phyloP scores from a whole-genome alignment of 1,284 basidiomycete genomes.

The Heterobasidion parviporum region DNA sequence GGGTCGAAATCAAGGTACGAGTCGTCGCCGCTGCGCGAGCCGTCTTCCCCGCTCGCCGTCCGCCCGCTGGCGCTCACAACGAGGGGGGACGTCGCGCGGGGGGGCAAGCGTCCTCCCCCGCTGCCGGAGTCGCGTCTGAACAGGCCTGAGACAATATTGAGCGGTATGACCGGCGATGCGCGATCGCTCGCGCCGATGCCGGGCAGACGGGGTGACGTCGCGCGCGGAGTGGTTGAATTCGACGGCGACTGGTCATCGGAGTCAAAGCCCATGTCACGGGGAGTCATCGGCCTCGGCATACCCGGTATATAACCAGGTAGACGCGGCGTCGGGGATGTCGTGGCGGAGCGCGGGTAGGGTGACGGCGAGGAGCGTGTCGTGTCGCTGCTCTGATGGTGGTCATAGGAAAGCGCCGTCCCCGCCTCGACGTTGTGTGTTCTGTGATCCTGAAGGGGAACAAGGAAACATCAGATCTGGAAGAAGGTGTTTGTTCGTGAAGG shows the following conservation, averaged over 20 bases:
- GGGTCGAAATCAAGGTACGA: conserved; percentile 37
- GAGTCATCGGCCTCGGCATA: conserved; percentile 82
- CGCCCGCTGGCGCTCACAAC: conserved; percentile 36
- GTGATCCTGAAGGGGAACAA: background rate
- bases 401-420: conserved; percentile 62
- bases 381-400: conserved; percentile 40
- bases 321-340: conserved; percentile 49
- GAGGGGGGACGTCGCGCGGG: conserved; percentile 39
- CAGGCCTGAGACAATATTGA: conserved; percentile 27
- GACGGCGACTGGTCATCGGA: conserved; percentile 60
- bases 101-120: conserved; percentile 19
- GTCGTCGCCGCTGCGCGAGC: conserved; percentile 22
- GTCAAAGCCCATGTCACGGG: conserved; percentile 52
- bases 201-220: conserved; percentile 49
- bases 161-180: conserved; percentile 20
- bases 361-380: conserved; percentile 46
- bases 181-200: conserved; percentile 18
- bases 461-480: background rate
- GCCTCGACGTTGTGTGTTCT: conserved; percentile 15
- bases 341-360: conserved; percentile 30
- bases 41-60: conserved; percentile 13
- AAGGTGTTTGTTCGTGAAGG: too few species aligned
- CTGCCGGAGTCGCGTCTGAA: conserved; percentile 43
- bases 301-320: conserved; percentile 80
- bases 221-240: conserved; percentile 72